phyloP scores from a whole-genome alignment of 139 green algal genomes.

The Micromonas commoda region DNA sequence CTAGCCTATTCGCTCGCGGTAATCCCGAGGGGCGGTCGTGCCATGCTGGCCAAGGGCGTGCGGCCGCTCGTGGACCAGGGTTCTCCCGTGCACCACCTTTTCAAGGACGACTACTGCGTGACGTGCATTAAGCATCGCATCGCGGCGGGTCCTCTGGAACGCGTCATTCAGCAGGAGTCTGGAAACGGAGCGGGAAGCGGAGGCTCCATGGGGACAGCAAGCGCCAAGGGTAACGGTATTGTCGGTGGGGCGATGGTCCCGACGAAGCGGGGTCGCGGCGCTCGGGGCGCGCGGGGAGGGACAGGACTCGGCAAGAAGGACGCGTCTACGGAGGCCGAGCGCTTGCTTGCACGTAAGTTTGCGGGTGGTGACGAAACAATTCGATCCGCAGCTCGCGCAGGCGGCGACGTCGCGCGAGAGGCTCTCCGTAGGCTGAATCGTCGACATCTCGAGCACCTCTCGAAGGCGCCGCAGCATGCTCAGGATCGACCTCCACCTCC shows the following conservation, averaged over 20 bases:
- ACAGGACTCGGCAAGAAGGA: too few species aligned
- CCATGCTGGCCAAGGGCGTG: not conserved
- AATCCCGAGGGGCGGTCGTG: constrained; percentile 10
- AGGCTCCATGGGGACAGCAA: not conserved
- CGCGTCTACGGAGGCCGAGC: not conserved
- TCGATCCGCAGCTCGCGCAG: not conserved
- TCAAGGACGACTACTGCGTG: constrained; percentile 10
- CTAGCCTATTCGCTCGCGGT: constrained; percentile 22
- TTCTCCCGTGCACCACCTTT: not conserved
- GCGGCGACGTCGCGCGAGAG: not conserved
- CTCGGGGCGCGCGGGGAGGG: too few species aligned
- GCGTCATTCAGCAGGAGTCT: not conserved
- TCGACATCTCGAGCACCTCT: not conserved
- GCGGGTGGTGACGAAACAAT: not conserved
- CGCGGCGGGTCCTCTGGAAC: not conserved
- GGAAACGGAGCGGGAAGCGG: not conserved
- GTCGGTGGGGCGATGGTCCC: not conserved
- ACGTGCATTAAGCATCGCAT: constrained; percentile 18
- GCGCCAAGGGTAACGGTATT: not conserved
- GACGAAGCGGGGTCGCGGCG: not conserved
- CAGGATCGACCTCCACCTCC: not conserved
- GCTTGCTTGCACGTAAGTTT: not conserved
- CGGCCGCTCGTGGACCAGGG: constrained; percentile 1
- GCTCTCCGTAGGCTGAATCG: not conserved
- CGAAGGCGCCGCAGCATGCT: not conserved